Evolutionary conservation across 2,329 filamentous ascomycete species (phyloP), one percentile per base, ranked within the genome.

Genomic region (Verticillium klebahnii): DNA sequence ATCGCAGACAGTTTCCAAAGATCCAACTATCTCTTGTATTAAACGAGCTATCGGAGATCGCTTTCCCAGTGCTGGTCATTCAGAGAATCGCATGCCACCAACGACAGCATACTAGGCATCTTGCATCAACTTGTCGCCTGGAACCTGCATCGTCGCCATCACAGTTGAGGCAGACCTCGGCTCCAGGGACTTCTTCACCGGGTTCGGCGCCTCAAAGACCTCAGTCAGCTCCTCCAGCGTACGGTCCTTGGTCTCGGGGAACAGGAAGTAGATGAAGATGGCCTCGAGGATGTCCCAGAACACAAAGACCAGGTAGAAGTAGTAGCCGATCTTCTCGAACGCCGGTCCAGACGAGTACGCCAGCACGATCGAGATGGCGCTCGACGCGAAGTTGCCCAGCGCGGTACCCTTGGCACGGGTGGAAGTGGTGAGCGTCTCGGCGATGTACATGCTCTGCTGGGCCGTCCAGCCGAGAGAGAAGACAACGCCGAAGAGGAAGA

Each of bases 171-270:
- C 76, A 62, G 69, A 75, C 59, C 79, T 68, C 70, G 77, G 77
- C 68, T 77, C 72, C 52, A 79, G 64, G 63, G 73, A 64, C 62
- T 78, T 78, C 70, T 76, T 77, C 17, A 81, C 79, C 0, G 80
- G 79, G 66, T 81, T 76, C 2, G 69, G 72, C 0, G 78, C 76
- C n/a, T 74, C 71, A 66, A 82, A 82, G 32, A 86, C 82, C 61
- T 79, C 79, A 8, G 80, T 79, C 61, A 85, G 63, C 68, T 86
- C 82, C 71, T 86, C 83, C 36, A 86, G 74, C 25, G 82, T 80
- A 5, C 77, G 71, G n/a, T 76, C 76, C 67, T 80, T 80, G 2
- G 78, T 80, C 68, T 80, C 78, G 0, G 77, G 77, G 66, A 78
- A 85, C 66, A 81, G 78, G 65, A 84, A 80, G 67, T 82, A 85